Evolutionary conservation across 495 filamentous ascomycete genomes (phyloP), one percentile per base, ranked within the genome.

Genomic region (Penicillium bovifimosum): DNA sequence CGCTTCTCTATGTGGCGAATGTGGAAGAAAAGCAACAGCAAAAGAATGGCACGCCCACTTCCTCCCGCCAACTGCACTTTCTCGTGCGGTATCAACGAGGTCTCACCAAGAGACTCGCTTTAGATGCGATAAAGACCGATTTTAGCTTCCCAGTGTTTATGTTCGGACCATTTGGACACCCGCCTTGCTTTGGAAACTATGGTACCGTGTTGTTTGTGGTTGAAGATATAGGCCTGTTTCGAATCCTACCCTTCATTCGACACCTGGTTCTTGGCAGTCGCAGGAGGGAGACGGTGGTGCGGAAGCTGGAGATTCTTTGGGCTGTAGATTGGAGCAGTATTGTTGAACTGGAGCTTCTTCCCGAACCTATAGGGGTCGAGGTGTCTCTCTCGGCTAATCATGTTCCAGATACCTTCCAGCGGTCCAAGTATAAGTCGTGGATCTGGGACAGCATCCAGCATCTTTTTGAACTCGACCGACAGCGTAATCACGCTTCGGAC

Each of bases 141-240:
- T 35, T 47, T 36, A 1, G 36, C 24, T 34, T 34, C 24, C 46
- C 34, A 26, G 46, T 49, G 11, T 28, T n/a, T 24, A 24, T 49
- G 24, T 34, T 49, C 13, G 46, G 46, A 17, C 46, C 46, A n/a
- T 49, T 39, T 32, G 46, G 46, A 14, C 46, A 36, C 11, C 34
- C 46, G 27, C 24, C 32, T 36, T 16, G 16, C n/a, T 24, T 49
- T 17, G 32, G 33, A 24, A 33, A 39, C 24, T 40, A 39, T 24
- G 46, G 46, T n/a, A 49, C 46, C 24, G 34, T 49, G 9, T 18
- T 49, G 9, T 49, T 49, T 32, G 34, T 39, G 27, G 18, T 49
- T 28, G 46, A 49, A 31, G 46, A 49, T 31, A 40, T 49, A 18
- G 46, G 46, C 29, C 34, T 49, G 13, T 49, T 49, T 34, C 46